phyloP scores from a whole-genome alignment of 139 green algal species.

The Coelastrella sp. region DNA sequence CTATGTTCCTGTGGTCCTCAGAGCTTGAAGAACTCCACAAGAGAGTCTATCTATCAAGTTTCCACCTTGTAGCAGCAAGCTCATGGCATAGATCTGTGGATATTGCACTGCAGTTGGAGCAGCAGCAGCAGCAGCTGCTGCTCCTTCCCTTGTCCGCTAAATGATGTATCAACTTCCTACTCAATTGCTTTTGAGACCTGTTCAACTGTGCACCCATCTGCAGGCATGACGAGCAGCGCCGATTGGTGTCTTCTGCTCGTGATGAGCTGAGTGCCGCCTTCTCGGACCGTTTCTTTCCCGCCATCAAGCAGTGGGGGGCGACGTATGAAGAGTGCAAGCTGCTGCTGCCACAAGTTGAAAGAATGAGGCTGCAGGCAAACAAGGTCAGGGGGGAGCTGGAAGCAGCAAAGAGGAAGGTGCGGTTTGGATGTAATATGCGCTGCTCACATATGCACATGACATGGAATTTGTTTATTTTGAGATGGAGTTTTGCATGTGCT shows the following conservation, averaged over 20 bases:
- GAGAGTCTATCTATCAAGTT: no score
- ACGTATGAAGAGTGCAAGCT: slow-evolving; percentile 32
- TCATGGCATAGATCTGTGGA: no score
- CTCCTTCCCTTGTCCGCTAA: neutral
- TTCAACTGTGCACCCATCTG: neutral
- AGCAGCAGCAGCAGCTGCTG: neutral
- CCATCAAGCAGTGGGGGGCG: neutral
- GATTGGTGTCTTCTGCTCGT: neutral
- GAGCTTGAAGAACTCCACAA: no score
- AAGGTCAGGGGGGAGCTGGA: neutral
- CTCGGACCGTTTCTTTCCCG: neutral
- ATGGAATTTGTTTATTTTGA: no score
- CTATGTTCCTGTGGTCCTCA: no score
- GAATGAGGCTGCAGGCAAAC: neutral
- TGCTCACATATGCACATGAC: no score
- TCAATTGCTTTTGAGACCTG: no score
- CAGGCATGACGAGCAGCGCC: slow-evolving; percentile 29
- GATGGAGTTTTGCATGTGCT: no score
- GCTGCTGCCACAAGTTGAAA: slow-evolving; percentile 26
- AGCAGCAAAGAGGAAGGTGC: neutral
- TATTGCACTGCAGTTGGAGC: no score
- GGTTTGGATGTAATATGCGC: no score
- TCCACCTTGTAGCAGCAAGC: no score
- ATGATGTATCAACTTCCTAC: neutral
- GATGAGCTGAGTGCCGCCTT: neutral